Evolutionary conservation across 2,329 filamentous ascomycete genomes (phyloP), one percentile per base, ranked within the genome.

Genomic region (Fusarium algeriense): DNA sequence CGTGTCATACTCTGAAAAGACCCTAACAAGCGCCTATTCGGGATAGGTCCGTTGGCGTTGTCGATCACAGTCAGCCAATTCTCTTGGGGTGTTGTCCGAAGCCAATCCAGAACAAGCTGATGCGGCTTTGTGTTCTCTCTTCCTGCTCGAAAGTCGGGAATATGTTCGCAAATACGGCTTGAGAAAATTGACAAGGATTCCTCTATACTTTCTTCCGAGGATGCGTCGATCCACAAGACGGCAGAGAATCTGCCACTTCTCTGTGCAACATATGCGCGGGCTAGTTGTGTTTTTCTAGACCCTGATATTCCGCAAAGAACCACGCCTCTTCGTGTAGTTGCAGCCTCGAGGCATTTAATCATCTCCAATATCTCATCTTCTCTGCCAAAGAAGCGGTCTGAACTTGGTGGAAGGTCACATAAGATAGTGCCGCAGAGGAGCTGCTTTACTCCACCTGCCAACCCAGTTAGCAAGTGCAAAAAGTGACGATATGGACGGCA

Each of bases 361-460:
- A 61, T 57, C 0, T 37, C 17, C 1, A 10, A 19, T 2, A 52
- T 1, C 7, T 60, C 55, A 1, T 7, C 3, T 15, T 46, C 34
- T 11, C 60, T 30, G 0, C 60, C 60, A 15, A 64, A 60, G 11
- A 64, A 64, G 0, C 60, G 60, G 14, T 64, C 45, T 1, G 55
- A 30, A 5, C n/a, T 60, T 1, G 55, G 54, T 15, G 52, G 26
- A 8, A 49, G n/a, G 1, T 49, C 55, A 17, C n/a, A 23, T 13
- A 30, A 30, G 11, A 41, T 32, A 12, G 26, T 7, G 4, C 37
- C 50, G 3, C 20, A 14, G 23, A 34, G 50, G 2, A 0, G 6
- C 12, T 44, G 41, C 15, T 44, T 28, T 10, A 7, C 43, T 13
- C 7, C 43, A 45, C 19, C 38, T 41, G n/a, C n/a, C n/a, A n/a